These are phyloP conservation scores for Heliocybe sulcata DNA, from an alignment of 1,284 basidiomycete genomes.

Conservation along the genomic window DNA sequence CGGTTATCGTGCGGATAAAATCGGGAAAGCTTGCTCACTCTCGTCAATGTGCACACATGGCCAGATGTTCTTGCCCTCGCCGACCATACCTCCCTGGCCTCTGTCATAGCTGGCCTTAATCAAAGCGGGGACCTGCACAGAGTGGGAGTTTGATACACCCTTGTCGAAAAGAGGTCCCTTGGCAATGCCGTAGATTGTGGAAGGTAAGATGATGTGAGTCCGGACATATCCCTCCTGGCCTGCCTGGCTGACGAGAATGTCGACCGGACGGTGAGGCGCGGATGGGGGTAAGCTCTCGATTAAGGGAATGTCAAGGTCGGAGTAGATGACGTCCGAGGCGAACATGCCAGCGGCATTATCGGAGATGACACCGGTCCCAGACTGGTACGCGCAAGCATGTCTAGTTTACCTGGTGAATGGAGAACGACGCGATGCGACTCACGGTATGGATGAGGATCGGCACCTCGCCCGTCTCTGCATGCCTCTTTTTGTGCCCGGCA, in stretches of 20 bases:
- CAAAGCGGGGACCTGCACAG: conserved; percentile 27
- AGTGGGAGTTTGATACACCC: conserved; percentile 27
- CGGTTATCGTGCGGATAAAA: neutral
- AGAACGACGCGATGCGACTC: conserved; percentile 8
- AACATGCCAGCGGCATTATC: conserved; percentile 26
- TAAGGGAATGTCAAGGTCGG: conserved; percentile 30
- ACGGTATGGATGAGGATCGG: conserved; percentile 48
- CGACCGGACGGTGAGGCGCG: conserved; percentile 25
- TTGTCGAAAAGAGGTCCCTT: conserved; percentile 24
- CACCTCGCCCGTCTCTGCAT: conserved; percentile 30
- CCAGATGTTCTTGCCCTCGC: conserved; percentile 22
- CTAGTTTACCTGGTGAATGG: neutral
- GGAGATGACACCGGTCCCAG: conserved; percentile 17
- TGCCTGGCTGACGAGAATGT: conserved; percentile 24
- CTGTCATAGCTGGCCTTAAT: conserved; percentile 21
- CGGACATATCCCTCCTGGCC: conserved; percentile 27
- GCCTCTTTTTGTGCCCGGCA: conserved; percentile 33
- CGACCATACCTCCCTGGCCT: conserved; percentile 25
- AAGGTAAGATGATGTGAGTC: conserved; percentile 30
- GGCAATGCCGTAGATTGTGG: conserved; percentile 32
- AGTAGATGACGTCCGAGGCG: conserved; percentile 32
- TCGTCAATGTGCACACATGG: conserved; percentile 24
- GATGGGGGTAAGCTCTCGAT: conserved; percentile 29
- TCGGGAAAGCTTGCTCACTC: conserved; percentile 12
- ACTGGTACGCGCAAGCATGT: neutral